Conservation (phyloP, 345 rosid genomes). For the Populus davidiana region DNA sequence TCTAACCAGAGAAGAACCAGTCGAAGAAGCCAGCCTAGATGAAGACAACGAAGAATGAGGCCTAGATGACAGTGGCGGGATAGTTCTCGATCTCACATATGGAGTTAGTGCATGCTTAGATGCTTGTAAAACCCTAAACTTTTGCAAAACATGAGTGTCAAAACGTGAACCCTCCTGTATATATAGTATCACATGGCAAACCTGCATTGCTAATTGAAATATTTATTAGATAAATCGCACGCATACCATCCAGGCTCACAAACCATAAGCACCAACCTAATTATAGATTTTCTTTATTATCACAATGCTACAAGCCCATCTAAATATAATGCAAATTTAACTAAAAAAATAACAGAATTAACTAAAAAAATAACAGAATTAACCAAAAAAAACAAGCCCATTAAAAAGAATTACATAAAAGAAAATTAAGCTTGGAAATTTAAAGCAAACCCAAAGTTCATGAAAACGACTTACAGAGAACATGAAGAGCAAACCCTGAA, state of each 20-base stretch:
- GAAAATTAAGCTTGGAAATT: background rate
- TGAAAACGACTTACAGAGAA: slow-evolving; percentile 61
- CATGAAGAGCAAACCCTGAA: slow-evolving; percentile 83
- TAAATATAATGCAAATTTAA: background rate
- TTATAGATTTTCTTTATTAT: background rate
- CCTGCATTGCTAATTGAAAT: slow-evolving; percentile 59
- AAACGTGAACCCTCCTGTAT: slow-evolving; percentile 66
- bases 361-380: background rate
- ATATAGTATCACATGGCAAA: slow-evolving; percentile 69
- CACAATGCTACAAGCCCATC: background rate
- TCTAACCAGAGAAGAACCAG: slow-evolving; percentile 49
- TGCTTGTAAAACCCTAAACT: slow-evolving; percentile 71
- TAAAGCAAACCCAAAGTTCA: background rate
- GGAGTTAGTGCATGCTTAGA: slow-evolving; percentile 65
- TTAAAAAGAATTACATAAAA: background rate
- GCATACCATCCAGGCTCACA: background rate
- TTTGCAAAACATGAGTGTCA: slow-evolving; percentile 59
- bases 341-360: background rate
- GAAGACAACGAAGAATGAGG: slow-evolving; percentile 46
- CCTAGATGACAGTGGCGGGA: slow-evolving; percentile 48
- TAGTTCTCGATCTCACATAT: slow-evolving; percentile 45
- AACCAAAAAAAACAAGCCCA: background rate
- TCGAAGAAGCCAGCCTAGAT: slow-evolving; percentile 27
- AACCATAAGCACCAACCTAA: background rate
- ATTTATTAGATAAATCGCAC: slow-evolving; percentile 15